These are phyloP conservation scores for Ziziphus jujuba DNA, from an alignment of 306 rosid species.

Conservation along the genomic window DNA sequence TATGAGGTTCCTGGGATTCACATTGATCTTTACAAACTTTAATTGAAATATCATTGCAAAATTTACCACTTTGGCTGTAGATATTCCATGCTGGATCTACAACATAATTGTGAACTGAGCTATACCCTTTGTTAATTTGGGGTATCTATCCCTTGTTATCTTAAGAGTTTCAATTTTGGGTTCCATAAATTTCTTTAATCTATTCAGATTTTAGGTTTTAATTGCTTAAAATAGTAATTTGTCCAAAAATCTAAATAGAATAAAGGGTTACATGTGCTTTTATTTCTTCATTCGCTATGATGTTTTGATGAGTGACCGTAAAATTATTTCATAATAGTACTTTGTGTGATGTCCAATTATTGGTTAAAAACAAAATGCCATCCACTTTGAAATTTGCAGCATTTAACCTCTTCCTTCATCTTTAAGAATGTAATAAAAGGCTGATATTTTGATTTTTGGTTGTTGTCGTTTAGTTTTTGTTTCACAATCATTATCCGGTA, in stretches of 20 bases:
- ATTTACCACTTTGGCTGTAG: slow-evolving; percentile 33
- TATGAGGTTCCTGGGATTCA: slow-evolving; percentile 28
- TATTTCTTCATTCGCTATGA: too few relatives aligned
- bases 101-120: slow-evolving; percentile 19
- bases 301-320: not conserved
- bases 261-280: not conserved
- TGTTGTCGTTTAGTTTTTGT: not conserved
- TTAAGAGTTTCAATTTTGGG: slow-evolving; percentile 5
- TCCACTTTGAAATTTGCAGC: slow-evolving; percentile 17
- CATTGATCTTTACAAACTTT: slow-evolving; percentile 22
- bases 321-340: not conserved
- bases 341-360: slow-evolving; percentile 7
- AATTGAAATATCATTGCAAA: slow-evolving; percentile 24
- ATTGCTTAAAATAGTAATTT: not conserved
- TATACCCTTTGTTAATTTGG: not conserved
- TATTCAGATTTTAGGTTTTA: not conserved
- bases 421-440: slow-evolving; percentile 9
- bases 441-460: slow-evolving; percentile 2
- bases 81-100: slow-evolving; percentile 16
- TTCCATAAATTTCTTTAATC: not conserved
- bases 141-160: not conserved
- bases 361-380: slow-evolving; percentile 13
- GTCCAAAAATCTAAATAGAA: not conserved
- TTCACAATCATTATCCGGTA: slow-evolving; percentile 13
- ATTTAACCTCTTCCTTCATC: not conserved